phyloP scores from a whole-genome alignment of 176 grass and related monocot species.

The Rhynchospora breviuscula region DNA sequence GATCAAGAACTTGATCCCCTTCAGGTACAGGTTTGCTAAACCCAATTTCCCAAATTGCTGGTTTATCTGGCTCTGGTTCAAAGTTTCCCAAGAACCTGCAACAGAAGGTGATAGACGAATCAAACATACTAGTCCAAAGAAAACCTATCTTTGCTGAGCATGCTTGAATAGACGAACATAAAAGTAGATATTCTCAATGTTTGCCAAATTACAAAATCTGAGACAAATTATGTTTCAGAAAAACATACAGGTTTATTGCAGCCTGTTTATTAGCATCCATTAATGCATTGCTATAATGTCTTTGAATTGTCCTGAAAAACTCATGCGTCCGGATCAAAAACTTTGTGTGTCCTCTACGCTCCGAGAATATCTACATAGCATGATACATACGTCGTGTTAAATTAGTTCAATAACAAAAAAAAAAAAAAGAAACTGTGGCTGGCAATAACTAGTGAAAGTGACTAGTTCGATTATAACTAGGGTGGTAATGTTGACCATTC shows the following conservation, averaged over 20 bases:
- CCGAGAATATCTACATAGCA: conserved; percentile 84
- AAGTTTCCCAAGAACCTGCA: conserved; percentile 91
- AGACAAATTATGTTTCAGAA: background rate
- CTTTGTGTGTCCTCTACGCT: conserved; percentile 78
- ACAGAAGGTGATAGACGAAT: conserved; percentile 6
- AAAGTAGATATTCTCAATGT: background rate
- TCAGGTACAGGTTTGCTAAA: conserved; percentile 27
- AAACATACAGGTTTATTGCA: conserved; percentile 92
- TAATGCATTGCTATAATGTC: conserved; percentile 90
- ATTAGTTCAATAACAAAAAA: conserved; percentile 24
- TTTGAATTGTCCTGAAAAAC: conserved; percentile 83
- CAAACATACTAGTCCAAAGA: conserved; percentile 1
- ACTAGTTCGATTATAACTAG: background rate
- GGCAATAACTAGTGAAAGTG: background rate
- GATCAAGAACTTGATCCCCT: conserved; percentile 42
- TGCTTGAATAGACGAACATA: background rate
- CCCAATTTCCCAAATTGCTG: conserved; percentile 70
- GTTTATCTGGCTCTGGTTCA: conserved; percentile 56
- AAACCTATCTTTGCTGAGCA: background rate
- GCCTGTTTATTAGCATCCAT: conserved; percentile 90
- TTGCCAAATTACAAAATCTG: background rate
- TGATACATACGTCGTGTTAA: conserved; percentile 18
- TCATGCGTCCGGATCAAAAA: conserved; percentile 69
- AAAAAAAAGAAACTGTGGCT: conserved; percentile 8
- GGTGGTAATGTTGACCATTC: background rate